Base-by-base conservation (phyloP, 306 rosid genomes). In the Fragaria ananassa region DNA sequence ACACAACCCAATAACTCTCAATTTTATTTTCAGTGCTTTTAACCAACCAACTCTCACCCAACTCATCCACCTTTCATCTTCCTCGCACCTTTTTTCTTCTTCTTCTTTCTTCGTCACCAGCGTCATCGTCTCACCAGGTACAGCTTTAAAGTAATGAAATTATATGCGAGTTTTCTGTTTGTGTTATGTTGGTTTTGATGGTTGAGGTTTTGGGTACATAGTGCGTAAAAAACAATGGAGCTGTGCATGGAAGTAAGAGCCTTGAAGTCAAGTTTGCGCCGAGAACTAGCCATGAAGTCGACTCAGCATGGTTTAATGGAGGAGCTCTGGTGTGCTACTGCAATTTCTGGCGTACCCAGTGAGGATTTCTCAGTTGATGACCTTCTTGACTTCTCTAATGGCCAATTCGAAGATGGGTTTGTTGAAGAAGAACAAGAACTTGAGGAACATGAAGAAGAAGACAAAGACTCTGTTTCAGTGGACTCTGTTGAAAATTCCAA, bases 341-440 rank as follows among this genome's bases (percentile, higher is more conserved):
- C 84, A 0, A 75, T 77, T 70, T 75, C 80, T 68, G 89, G 78
- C 17, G 89, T 80, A 37, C 79, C 86, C 15, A 80, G 82, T 54
- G 98, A 91, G 4, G 98, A 94, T 74, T 91, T 93, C 79, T 85
- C 85, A 7, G 88, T 94, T 1, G 97, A 94, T 34, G 97, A 94
- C 87, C 85, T 91, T 37, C 83, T 94, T 0, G 87, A 94, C 83
- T 86, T 94, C 49, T 88, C 96, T 3, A 79, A 88, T 79, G 90
- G 80, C 17, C 90, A 92, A 17, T 76, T 85, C 31, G 90, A 83
- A 64, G 90, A 86, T 0, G 85, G 79, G 49, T 70, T 72, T 75
- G 78, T 80, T 17, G 81, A 58, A 10, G 87, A 87, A 25, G 90
- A 71, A 18, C 60, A 54, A 54, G 29, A 54, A 54, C 61, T 54